Base-by-base conservation (phyloP, 768 basidiomycete genomes). In the Crucibulum laeve region DNA sequence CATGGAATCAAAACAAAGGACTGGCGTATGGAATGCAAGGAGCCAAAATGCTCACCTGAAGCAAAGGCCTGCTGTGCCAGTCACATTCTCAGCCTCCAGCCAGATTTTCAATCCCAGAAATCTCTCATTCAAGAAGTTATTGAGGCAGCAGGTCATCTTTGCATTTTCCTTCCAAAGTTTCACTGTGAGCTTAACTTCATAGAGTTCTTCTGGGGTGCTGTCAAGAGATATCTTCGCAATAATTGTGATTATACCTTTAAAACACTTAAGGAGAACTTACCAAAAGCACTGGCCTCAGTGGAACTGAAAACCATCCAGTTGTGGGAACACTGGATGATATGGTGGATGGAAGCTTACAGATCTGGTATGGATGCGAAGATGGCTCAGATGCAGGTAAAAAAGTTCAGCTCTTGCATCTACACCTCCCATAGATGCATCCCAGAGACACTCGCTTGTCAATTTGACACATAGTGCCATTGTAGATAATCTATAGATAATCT, bases 111-210 rank as follows among this genome's bases (percentile, higher is more conserved):
- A 8, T 53, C 62, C 40, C 60, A 67, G 42, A 21, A 26, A 8
- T 64, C 63, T 22, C 45, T 55, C 49, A 49, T 58, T 23, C 56
- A 68, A 51, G 52, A 39, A 11, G 25, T 53, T 7, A 62, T 66
- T 43, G 48, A 47, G 40, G 49, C 40, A 18, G 46, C 54, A 8
- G 65, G 67, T 7, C 63, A 69, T 52, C 24, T 51, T 18, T 62
- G 59, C 42, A 57, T n/a, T n/a, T n/a, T n/a, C n/a, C n/a, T n/a
- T n/a, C n/a, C n/a, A n/a, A n/a, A n/a, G n/a, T n/a, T n/a, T 69
- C 65, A 71, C 40, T 69, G 66, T 49, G 61, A 72, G 50, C 56
- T 70, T 5, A 71, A 71, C 21, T 47, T 43, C 38, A 37, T 47
- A 25, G 44, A 45, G 23, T 45, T 45, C 38, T 45, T 45, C 23